Percentiles rank a stretch among this genome's conserved stretches.
Evolutionary conservation across 73 alveolate genomes (phyloP).

Genomic region (Tetrahymena elliotti): DNA sequence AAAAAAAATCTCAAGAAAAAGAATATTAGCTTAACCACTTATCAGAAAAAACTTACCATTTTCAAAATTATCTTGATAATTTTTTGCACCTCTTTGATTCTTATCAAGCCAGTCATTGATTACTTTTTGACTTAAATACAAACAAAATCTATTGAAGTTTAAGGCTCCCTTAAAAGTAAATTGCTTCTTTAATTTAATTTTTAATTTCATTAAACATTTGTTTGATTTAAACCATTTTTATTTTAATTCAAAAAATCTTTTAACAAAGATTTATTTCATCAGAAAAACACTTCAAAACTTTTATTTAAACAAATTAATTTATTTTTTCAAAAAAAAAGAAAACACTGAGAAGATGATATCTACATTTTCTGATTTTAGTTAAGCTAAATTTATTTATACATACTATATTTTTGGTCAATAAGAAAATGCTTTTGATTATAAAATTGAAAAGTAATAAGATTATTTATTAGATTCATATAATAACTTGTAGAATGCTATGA

Average conservation of each 20-base stretch:
- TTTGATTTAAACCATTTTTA: too few species aligned
- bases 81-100: neutral
- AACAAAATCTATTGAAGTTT: neutral
- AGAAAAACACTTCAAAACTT: too few species aligned
- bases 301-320: too few species aligned
- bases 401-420: neutral
- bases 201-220: too few species aligned
- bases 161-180: neutral
- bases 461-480: neutral
- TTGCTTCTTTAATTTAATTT: too few species aligned
- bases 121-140: too few species aligned
- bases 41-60: neutral
- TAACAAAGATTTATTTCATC: too few species aligned
- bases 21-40: neutral
- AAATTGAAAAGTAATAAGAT: too few species aligned
- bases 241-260: too few species aligned
- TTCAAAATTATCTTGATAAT: neutral
- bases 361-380: neutral
- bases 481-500: neutral
- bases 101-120: neutral
- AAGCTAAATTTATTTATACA: neutral
- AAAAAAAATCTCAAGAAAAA: neutral
- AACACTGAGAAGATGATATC: neutral
- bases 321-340: too few species aligned
- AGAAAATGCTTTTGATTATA: neutral